Percentiles rank a stretch among this genome's conserved stretches.
These are phyloP conservation scores for Talaromyces piceae DNA, from an alignment of 2,329 filamentous ascomycete genomes.

Conservation along the genomic window DNA sequence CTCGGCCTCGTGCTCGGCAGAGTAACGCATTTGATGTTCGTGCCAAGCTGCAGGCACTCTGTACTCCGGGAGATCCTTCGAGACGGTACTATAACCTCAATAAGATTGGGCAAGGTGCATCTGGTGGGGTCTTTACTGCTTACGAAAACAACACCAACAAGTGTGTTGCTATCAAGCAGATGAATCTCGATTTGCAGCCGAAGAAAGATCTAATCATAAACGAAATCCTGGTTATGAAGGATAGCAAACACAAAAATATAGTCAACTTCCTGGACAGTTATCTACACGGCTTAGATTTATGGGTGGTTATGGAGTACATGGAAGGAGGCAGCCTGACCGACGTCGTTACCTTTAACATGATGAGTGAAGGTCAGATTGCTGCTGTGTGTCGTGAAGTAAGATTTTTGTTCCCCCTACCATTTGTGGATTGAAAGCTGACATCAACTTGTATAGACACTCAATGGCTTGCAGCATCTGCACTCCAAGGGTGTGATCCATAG, in stretches of 20 bases:
- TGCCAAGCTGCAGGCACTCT: conserved; percentile 76
- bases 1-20: conserved; percentile 69
- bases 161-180: conserved; percentile 97
- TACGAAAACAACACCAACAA: conserved; percentile 77
- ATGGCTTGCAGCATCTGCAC: conserved; percentile 88
- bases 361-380: conserved; percentile 96
- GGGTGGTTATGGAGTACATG: conserved; percentile 99
- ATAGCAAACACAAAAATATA: conserved; percentile 96
- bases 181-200: conserved; percentile 96
- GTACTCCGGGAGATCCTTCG: conserved; percentile 80
- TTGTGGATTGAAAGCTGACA: background rate
- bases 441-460: conserved; percentile 53
- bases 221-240: conserved; percentile 98
- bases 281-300: conserved; percentile 79
- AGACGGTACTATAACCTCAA: conserved; percentile 78
- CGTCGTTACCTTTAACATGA: conserved; percentile 98
- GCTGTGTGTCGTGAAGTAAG: conserved; percentile 78
- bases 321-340: conserved; percentile 96
- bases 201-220: conserved; percentile 99
- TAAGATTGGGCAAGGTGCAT: conserved; percentile 96
- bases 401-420: conserved; percentile 15
- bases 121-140: conserved; percentile 88
- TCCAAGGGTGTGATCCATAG: conserved; percentile 97
- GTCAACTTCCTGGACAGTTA: conserved; percentile 99
- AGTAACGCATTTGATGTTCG: conserved; percentile 78